phyloP scores from a whole-genome alignment of 2,329 filamentous ascomycete genomes.

The Calonectria fujianensis region DNA sequence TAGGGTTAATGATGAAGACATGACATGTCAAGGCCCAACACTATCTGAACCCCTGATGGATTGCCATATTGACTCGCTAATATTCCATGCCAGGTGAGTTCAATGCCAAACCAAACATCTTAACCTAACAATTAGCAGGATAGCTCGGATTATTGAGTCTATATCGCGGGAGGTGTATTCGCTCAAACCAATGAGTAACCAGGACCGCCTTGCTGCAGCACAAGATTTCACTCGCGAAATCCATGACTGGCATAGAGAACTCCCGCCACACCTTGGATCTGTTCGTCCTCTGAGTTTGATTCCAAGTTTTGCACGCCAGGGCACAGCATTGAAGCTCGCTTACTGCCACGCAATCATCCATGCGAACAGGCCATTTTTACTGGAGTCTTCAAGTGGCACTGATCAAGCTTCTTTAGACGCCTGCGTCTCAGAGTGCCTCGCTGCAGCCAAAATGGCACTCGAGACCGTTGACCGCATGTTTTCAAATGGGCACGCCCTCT shows the following conservation, averaged over 20 bases:
- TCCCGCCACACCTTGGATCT: constrained; percentile 65
- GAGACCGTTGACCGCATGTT: constrained; percentile 40
- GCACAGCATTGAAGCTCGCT: constrained; percentile 70
- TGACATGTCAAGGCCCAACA: constrained; percentile 64
- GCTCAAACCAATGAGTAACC: constrained; percentile 56
- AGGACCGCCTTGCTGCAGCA: constrained; percentile 61
- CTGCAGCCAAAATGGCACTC: constrained; percentile 55
- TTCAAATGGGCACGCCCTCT: constrained; percentile 53
- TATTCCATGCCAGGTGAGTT: constrained; percentile 63
- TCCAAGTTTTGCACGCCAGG: constrained; percentile 66
- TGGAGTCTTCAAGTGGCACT: constrained; percentile 63
- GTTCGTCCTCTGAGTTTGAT: constrained; percentile 66
- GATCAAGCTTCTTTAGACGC: constrained; percentile 36
- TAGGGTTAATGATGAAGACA: constrained; percentile 73
- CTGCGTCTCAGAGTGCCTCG: constrained; percentile 64
- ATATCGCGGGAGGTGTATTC: constrained; percentile 63
- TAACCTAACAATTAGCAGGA: constrained; percentile 41
- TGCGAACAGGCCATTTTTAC: constrained; percentile 66
- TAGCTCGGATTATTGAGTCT: constrained; percentile 61
- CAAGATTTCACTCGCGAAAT: constrained; percentile 61
- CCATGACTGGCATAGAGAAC: constrained; percentile 59
- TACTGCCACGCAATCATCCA: constrained; percentile 73
- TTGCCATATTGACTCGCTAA: constrained; percentile 68
- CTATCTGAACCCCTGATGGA: constrained; percentile 59
- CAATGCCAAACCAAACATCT: no score